A percentile compares a stretch with the other conserved stretches of the same genome.
Conservation (phyloP, 192 early-diverging fungal genomes). For the Podila minutissima region DNA sequence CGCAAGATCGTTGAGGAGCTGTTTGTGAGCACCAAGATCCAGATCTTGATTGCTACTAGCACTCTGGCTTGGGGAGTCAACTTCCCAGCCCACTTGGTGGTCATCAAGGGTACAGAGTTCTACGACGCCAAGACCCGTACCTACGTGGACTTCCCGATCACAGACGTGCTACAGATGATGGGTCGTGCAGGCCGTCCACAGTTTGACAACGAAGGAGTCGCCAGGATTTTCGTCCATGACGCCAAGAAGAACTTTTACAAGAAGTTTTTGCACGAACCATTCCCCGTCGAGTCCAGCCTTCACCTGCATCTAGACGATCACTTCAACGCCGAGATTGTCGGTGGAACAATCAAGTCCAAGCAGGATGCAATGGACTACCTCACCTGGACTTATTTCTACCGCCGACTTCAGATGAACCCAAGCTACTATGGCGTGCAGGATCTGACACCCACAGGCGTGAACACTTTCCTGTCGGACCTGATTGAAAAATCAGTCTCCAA, state of each 20-base stretch:
- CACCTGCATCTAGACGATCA: constrained; percentile 85
- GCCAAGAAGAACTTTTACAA: constrained; percentile 99
- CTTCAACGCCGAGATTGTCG: constrained; percentile 94
- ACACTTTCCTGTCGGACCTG: constrained; percentile 81
- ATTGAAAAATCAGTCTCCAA: constrained; percentile 77
- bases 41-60: constrained; percentile 94
- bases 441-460: constrained; percentile 70
- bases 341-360: constrained; percentile 85
- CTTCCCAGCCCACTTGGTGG: constrained; percentile 95
- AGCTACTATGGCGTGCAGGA: constrained; percentile 94
- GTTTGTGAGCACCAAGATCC: constrained; percentile 95
- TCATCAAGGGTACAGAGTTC: constrained; percentile 98
- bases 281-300: constrained; percentile 88
- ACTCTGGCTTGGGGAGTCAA: constrained; percentile 99
- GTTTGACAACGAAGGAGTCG: constrained; percentile 94
- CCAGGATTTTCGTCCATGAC: constrained; percentile 94
- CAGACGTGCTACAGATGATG: constrained; percentile 99
- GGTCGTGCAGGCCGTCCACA: constrained; percentile 96
- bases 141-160: constrained; percentile 97
- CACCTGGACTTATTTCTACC: constrained; percentile 96
- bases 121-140: constrained; percentile 90
- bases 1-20: constrained; percentile 91
- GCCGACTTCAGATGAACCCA: constrained; percentile 92
- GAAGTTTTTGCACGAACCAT: constrained; percentile 95
- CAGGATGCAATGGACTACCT: constrained; percentile 97